Evolutionary conservation across 2,329 filamentous ascomycete species (phyloP), one percentile per base, ranked within the genome.

Genomic region (Blumeria graminis): DNA sequence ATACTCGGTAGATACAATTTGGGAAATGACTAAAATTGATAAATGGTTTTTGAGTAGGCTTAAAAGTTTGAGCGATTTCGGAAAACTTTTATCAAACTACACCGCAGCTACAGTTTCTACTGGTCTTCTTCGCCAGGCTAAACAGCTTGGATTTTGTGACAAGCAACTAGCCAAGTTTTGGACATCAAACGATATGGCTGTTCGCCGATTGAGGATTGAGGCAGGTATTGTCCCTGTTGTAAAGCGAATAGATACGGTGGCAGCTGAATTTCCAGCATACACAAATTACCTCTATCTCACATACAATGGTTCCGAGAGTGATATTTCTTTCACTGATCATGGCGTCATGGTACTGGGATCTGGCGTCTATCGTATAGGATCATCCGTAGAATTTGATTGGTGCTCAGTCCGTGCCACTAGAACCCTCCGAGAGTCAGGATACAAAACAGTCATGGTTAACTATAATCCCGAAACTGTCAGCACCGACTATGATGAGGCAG

Each of bases 341-440:
- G 92, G 92, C 65, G 78, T 56, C 33, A 95, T 95, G 87, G 89
- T 96, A 9, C 75, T 95, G 33, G 90, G 90, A 13, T 95, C 89
- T 35, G 90, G 90, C 69, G 89, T 95, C 9, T 96, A 96, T 74
- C 81, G 92, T 59, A 98, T 98, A 61, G 92, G 92, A 62, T 95
- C 89, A 0, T 95, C 90, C 0, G 92, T 98, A 58, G 92, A 98
- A 68, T 98, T 98, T 69, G 92, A 98, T 70, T 98, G 92, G 92
- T 96, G 92, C 69, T 94, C 92, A 4, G 92, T 98, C 33, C 77
- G 90, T 58, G 87, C 92, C 6, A 93, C 96, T 60, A 82, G 90
- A 60, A 96, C 92, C 1, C 76, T 98, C 7, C 80, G 92, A 55
- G 79, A 86, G 61, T 78, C 82, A 58, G 85, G 85, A 1, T 80